Percentiles rank a stretch among this genome's conserved stretches.
phyloP scores from a whole-genome alignment of 2,329 filamentous ascomycete genomes.

The Penicillium italicum region DNA sequence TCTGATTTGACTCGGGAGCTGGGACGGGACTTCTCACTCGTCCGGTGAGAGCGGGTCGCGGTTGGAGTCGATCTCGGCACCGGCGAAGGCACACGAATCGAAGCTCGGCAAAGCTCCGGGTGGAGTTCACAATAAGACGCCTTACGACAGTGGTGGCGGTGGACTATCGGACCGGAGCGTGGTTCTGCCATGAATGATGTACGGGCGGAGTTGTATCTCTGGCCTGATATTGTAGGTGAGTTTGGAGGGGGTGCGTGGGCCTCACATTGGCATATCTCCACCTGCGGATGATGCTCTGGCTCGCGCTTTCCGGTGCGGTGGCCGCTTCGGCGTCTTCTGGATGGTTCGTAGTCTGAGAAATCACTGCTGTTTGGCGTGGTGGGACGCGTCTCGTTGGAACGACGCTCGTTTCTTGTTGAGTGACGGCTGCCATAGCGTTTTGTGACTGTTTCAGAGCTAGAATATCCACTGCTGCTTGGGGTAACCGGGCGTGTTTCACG shows the following conservation, averaged over 20 bases:
- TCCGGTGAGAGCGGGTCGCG: background rate
- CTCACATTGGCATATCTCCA: background rate
- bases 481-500: background rate
- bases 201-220: background rate
- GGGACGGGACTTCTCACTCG: background rate
- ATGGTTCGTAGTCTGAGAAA: background rate
- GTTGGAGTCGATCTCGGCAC: background rate
- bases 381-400: background rate
- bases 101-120: background rate
- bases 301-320: background rate
- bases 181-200: background rate
- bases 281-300: background rate
- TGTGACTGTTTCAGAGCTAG: background rate
- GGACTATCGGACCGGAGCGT: background rate
- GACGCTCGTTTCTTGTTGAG: background rate
- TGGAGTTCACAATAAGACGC: conserved; percentile 1
- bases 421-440: background rate
- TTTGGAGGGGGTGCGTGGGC: background rate
- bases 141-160: background rate
- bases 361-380: conserved; percentile 2
- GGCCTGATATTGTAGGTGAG: background rate
- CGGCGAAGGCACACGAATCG: background rate
- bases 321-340: background rate
- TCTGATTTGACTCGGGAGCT: background rate
- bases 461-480: background rate